Conservation (phyloP, 768 basidiomycete species). For the Russula vinacea region DNA sequence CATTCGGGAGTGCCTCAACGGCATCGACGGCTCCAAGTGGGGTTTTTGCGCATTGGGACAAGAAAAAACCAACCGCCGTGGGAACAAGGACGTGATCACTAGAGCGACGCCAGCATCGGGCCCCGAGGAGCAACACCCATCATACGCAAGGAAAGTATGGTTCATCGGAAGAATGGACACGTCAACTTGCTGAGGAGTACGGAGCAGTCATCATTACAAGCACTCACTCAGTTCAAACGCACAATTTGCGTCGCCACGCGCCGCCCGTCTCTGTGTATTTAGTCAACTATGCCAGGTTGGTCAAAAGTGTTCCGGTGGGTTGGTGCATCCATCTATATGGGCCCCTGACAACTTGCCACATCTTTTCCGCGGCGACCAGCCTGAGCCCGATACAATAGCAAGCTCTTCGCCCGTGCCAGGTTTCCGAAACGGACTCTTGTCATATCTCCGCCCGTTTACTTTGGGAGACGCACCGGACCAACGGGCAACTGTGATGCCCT, state of each 20-base stretch:
- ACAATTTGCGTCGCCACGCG: not conserved
- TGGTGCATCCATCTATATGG: not conserved
- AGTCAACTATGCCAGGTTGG: not conserved
- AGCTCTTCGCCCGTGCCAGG: not conserved
- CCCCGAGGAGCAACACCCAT: not conserved
- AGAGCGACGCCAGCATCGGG: conserved; percentile 2
- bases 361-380: not conserved
- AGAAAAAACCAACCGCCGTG: not conserved
- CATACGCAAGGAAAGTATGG: not conserved
- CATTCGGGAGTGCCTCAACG: not conserved
- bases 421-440: not conserved
- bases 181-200: not conserved
- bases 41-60: not conserved
- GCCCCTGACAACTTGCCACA: not conserved
- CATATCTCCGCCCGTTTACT: conserved; percentile 1
- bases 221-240: conserved; percentile 9
- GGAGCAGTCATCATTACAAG: not conserved
- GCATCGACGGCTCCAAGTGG: not conserved
- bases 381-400: not conserved
- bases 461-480: conserved; percentile 1
- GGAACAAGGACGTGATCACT: not conserved
- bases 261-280: not conserved
- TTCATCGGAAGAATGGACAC: not conserved
- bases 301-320: conserved; percentile 12
- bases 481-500: not conserved